Evolutionary conservation across 2,329 filamentous ascomycete species (phyloP).

Genomic region (Phaeosphaeriaceae sp.): DNA sequence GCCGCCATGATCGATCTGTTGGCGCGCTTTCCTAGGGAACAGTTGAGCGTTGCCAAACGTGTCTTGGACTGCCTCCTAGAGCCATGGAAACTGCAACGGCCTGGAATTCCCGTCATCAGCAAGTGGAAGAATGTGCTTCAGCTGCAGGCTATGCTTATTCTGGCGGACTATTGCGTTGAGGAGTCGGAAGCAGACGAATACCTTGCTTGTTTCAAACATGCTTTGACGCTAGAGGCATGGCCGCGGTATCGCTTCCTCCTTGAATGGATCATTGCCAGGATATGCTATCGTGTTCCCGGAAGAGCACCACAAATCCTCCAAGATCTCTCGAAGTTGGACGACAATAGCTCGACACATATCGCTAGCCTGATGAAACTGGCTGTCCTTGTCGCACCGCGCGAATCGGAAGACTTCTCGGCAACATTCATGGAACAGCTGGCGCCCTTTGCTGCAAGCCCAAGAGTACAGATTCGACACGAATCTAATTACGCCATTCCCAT

Average conservation of each 20-base stretch:
- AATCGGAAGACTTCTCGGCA: conserved; percentile 48
- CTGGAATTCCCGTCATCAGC: conserved; percentile 52
- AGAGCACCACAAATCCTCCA: conserved; percentile 44
- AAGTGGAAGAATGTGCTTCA: conserved; percentile 59
- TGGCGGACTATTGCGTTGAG: conserved; percentile 47
- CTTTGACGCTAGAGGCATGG: conserved; percentile 55
- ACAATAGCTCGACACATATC: conserved; percentile 56
- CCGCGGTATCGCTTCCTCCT: conserved; percentile 56
- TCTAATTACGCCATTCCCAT: conserved; percentile 58
- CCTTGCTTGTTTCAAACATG: conserved; percentile 48
- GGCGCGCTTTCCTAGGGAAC: conserved; percentile 43
- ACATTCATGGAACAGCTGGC: conserved; percentile 52
- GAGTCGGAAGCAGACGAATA: conserved; percentile 38
- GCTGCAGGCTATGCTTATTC: conserved; percentile 54
- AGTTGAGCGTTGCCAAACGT: conserved; percentile 28
- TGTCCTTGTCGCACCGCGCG: conserved; percentile 50
- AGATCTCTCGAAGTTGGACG: conserved; percentile 49
- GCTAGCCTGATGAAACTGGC: conserved; percentile 58
- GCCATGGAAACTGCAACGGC: conserved; percentile 54
- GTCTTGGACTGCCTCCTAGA: conserved; percentile 48
- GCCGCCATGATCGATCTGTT: conserved; percentile 56
- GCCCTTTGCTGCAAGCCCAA: conserved; percentile 55
- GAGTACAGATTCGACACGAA: conserved; percentile 61
- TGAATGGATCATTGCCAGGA: conserved; percentile 57
- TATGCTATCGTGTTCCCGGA: conserved; percentile 46